Base-by-base conservation (phyloP, 352 stramenopile genomes). In the Globisporangium abappressorium region DNA sequence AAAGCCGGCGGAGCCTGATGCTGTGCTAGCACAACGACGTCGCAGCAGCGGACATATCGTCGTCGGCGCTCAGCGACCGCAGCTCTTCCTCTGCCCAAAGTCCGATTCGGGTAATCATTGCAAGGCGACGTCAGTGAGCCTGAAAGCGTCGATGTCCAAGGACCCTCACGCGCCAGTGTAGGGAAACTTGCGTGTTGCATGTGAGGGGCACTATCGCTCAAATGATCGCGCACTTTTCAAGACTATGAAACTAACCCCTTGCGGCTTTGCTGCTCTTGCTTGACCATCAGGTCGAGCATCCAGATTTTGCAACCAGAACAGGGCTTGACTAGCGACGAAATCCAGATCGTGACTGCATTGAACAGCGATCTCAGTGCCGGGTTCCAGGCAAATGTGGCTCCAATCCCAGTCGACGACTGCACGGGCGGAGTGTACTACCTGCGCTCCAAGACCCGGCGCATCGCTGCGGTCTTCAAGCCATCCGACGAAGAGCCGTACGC, bases 351-450 rank as follows among this genome's bases (percentile, higher is more conserved):
- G 36, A 59, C 69, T 3, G 11, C 70, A 9, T 65, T 81, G 6
- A 64, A 65, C 7, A 71, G 30, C 9, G 76, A 80, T n/a, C 68
- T 84, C 20, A 68, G 73, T 8, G 54, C 61, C 1, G 80, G 76
- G 9, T 74, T 89, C 20, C 70, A 75, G 38, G 64, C 71, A 7
- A 62, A 71, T 26, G 70, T 86, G 0, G 49, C 72, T 22, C 81
- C 81, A 1, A 70, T 84, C 11, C 69, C 79, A 20, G 74, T 90
- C 12, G 76, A 88, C 8, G 80, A 90, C 67, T 88, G 82, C 62
- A 90, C 78, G 0, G 82, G 85, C 4, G 82, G 85, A 0, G 83
- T 90, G 7, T 93, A 93, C 53, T 88, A 81, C 64, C 69, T 89
- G 4, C 75, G 81, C 26, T 75, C 71, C 3, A 81, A 75, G 51